phyloP scores from a whole-genome alignment of 2,329 filamentous ascomycete genomes.

The Cadophora gregata region DNA sequence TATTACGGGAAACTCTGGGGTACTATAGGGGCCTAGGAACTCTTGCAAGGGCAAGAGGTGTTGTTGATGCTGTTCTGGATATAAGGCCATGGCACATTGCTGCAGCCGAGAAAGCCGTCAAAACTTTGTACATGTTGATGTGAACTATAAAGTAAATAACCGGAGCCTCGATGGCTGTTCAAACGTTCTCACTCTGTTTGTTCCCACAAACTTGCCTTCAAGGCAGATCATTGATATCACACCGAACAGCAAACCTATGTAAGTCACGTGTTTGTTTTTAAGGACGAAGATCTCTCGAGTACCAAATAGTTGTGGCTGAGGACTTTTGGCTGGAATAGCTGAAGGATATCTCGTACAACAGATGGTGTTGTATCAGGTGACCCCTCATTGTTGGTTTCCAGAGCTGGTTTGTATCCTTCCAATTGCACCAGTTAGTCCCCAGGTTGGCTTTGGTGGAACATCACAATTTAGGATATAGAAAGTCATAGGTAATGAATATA shows the following conservation, averaged over 20 bases:
- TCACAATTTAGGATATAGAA: no score
- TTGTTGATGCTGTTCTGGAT: constrained; percentile 63
- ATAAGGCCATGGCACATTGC: constrained; percentile 81
- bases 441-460: neutral
- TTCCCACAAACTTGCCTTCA: neutral
- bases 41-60: constrained; percentile 69
- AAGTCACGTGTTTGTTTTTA: no score
- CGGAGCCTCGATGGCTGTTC: neutral
- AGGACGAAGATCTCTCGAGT: no score
- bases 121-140: constrained; percentile 68
- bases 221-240: neutral
- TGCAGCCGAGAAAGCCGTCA: constrained; percentile 71
- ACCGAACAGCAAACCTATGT: neutral
- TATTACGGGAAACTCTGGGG: constrained; percentile 72
- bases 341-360: neutral
- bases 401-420: neutral
- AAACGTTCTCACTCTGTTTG: neutral
- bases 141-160: constrained; percentile 43
- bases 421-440: neutral
- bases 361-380: no score
- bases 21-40: constrained; percentile 73
- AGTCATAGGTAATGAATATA: no score
- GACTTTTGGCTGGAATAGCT: neutral
- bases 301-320: no score
- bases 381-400: no score